Evolutionary conservation across 129 eudicot genomes (phyloP).

Genomic region (Centella asiatica): DNA sequence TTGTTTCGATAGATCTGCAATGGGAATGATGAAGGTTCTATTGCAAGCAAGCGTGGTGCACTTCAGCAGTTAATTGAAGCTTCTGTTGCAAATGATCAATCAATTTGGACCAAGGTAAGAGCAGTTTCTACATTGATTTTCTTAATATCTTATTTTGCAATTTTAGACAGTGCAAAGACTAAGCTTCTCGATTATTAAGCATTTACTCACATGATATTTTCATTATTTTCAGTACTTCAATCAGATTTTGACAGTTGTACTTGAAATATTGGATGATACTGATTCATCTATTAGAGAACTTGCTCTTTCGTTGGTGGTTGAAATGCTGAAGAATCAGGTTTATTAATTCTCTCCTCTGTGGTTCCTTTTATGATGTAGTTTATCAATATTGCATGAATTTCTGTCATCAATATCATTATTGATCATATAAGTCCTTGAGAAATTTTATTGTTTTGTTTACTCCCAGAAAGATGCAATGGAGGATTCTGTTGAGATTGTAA

Average conservation of each 20-base stretch:
- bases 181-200: neutral
- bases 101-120: constrained; percentile 80
- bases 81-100: constrained; percentile 56
- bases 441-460: neutral
- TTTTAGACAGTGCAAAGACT: neutral
- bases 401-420: constrained; percentile 9
- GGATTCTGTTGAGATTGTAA: constrained; percentile 89
- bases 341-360: neutral
- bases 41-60: constrained; percentile 47
- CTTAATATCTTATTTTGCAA: neutral
- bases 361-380: neutral
- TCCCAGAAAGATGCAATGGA: constrained; percentile 83
- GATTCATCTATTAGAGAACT: constrained; percentile 74
- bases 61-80: constrained; percentile 82
- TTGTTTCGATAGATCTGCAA: constrained; percentile 48
- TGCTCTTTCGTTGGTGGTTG: constrained; percentile 57
- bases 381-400: neutral
- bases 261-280: constrained; percentile 78
- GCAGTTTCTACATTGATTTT: neutral
- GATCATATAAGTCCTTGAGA: neutral
- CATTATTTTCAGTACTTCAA: constrained; percentile 74
- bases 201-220: constrained; percentile 14
- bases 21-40: constrained; percentile 55
- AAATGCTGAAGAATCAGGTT: constrained; percentile 96
- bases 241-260: constrained; percentile 79